Percentiles rank a stretch among this genome's conserved stretches.
Evolutionary conservation across 495 filamentous ascomycete species (phyloP).

Genomic region (Penicillium flavigenum): DNA sequence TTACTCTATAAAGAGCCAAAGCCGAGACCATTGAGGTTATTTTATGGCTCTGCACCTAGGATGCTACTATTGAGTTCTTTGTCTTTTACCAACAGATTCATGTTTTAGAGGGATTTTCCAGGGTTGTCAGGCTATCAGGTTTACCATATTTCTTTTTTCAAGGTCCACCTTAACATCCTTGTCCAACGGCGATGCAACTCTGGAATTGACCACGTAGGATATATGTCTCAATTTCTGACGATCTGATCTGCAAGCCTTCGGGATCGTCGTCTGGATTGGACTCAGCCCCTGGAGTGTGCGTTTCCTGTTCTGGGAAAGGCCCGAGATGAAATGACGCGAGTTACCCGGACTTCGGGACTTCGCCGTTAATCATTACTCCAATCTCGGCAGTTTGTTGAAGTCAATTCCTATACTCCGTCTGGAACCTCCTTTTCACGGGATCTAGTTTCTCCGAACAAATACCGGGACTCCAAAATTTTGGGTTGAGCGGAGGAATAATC

Average conservation of each 20-base stretch:
- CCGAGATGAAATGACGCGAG: slow-evolving; percentile 8
- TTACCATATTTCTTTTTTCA: background rate
- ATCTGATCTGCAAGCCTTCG: slow-evolving; percentile 42
- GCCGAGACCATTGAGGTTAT: slow-evolving; percentile 18
- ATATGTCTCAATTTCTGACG: slow-evolving; percentile 36
- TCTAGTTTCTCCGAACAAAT: slow-evolving; percentile 34
- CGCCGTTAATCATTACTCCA: slow-evolving; percentile 12
- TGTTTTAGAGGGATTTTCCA: background rate
- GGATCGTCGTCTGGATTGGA: slow-evolving; percentile 27
- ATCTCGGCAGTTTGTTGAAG: slow-evolving; percentile 14
- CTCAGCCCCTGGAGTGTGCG: slow-evolving; percentile 19
- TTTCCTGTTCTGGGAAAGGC: slow-evolving; percentile 23
- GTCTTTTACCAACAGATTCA: background rate
- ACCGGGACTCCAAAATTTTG: slow-evolving; percentile 17
- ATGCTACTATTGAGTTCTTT: slow-evolving; percentile 15
- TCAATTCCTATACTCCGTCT: slow-evolving; percentile 4
- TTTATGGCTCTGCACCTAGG: slow-evolving; percentile 4
- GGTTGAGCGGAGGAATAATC: background rate
- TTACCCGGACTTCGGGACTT: slow-evolving; percentile 15
- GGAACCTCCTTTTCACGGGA: slow-evolving; percentile 19
- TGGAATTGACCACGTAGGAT: slow-evolving; percentile 30
- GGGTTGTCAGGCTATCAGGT: background rate
- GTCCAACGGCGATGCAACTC: slow-evolving; percentile 29
- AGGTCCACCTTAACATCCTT: slow-evolving; percentile 8
- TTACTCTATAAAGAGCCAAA: slow-evolving; percentile 19